These are phyloP conservation scores for Eucalyptus leucophloia DNA, from an alignment of 345 rosid genomes.

Conservation along the genomic window DNA sequence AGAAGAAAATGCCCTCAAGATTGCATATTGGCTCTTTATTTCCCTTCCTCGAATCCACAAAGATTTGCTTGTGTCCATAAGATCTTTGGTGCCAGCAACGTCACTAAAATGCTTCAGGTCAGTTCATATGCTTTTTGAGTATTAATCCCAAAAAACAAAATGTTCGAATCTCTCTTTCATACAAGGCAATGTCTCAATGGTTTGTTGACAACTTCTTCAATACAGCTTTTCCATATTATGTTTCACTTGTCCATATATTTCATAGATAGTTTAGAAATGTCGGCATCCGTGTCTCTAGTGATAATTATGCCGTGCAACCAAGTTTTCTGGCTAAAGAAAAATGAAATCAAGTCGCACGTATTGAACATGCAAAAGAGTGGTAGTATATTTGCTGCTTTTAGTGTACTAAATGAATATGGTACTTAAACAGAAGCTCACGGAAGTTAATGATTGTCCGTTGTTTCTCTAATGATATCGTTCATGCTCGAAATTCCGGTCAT, in stretches of 20 bases:
- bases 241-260: not conserved
- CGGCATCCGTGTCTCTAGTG: not conserved
- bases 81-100: slow-evolving; percentile 15
- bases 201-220: not conserved
- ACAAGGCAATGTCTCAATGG: not conserved
- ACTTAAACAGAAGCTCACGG: not conserved
- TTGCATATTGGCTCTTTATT: slow-evolving; percentile 15
- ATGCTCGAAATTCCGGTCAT: not conserved
- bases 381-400: not conserved
- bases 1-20: slow-evolving; percentile 10
- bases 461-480: not conserved
- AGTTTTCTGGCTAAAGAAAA: not conserved
- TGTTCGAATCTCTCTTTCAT: not conserved
- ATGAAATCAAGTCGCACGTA: not conserved
- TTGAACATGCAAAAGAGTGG: not conserved
- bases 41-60: slow-evolving; percentile 6
- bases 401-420: not conserved
- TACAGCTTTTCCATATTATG: not conserved
- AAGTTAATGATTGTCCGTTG: not conserved
- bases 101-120: slow-evolving; percentile 14
- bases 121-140: not conserved
- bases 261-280: not conserved
- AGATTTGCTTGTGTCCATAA: slow-evolving; percentile 7
- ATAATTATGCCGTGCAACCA: not conserved
- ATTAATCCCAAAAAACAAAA: not conserved